Percentiles rank a stretch among this genome's conserved stretches.
Conservation (phyloP, 78 protist genomes). For the Planoprotostelium fungivorum region DNA sequence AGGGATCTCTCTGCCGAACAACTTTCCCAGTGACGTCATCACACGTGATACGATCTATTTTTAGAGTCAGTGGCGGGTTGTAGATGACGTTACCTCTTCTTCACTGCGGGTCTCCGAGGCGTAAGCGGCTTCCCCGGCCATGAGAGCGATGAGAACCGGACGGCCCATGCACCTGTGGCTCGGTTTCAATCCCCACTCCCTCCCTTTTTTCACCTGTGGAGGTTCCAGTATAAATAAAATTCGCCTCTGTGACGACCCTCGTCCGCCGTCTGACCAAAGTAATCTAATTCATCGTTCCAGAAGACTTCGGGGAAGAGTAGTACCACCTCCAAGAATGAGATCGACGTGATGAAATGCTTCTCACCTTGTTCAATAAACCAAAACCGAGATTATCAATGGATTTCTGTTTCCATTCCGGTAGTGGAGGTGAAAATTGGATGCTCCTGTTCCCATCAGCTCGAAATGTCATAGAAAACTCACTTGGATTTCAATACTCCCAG, state of each 20-base stretch:
- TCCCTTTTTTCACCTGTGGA: background rate
- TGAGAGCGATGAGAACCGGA: slow-evolving; percentile 15
- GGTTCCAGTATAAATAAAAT: slow-evolving; percentile 3
- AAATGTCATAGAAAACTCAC: background rate
- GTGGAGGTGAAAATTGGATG: slow-evolving; percentile 18
- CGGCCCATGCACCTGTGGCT: background rate
- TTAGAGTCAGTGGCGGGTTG: background rate
- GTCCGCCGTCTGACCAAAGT: background rate
- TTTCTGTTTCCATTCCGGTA: slow-evolving; percentile 10
- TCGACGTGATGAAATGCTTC: background rate
- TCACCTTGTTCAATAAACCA: slow-evolving; percentile 37
- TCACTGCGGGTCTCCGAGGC: background rate
- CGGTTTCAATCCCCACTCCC: background rate
- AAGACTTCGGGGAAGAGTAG: background rate
- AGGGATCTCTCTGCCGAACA: background rate
- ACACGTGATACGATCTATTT: background rate
- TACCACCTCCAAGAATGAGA: background rate
- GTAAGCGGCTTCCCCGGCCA: slow-evolving; percentile 14
- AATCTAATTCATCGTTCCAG: background rate
- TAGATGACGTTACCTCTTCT: background rate
- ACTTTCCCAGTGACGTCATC: background rate
- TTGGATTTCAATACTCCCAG: slow-evolving; percentile 4
- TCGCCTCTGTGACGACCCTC: background rate
- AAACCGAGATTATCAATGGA: slow-evolving; percentile 31
- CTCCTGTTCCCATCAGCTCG: background rate